Conservation (phyloP, 371 early-diverging fungal genomes). For the Mucor mucedo region DNA sequence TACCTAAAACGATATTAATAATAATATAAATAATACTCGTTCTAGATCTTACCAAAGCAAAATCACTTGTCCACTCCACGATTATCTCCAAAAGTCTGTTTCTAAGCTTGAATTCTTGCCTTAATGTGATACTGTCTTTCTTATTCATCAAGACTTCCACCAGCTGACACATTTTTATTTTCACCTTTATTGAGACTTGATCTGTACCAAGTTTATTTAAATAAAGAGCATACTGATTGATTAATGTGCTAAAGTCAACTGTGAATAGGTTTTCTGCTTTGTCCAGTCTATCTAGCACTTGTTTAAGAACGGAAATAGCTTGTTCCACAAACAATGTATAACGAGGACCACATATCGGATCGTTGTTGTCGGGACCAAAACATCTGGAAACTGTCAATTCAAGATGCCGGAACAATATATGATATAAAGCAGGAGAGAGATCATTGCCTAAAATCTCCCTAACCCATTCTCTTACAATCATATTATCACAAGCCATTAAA, state of each 20-base stretch:
- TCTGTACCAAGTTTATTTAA: slow-evolving; percentile 69
- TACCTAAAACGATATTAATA: slow-evolving; percentile 18
- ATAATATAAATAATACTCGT: not conserved
- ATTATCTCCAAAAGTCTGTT: slow-evolving; percentile 79
- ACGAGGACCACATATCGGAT: slow-evolving; percentile 70
- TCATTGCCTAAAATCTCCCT: slow-evolving; percentile 86
- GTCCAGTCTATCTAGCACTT: slow-evolving; percentile 76
- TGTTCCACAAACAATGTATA: slow-evolving; percentile 88
- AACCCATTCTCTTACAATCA: slow-evolving; percentile 82
- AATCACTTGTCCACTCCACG: slow-evolving; percentile 88
- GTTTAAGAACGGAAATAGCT: slow-evolving; percentile 79
- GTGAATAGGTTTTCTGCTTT: slow-evolving; percentile 65
- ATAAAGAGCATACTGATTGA: slow-evolving; percentile 77
- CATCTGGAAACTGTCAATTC: slow-evolving; percentile 70
- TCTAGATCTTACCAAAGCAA: slow-evolving; percentile 42
- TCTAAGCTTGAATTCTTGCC: slow-evolving; percentile 83
- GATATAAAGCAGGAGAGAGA: slow-evolving; percentile 76
- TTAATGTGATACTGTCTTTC: slow-evolving; percentile 72
- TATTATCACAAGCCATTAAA: slow-evolving; percentile 79
- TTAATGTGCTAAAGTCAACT: slow-evolving; percentile 78
- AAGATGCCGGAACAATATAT: slow-evolving; percentile 75
- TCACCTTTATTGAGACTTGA: slow-evolving; percentile 67
- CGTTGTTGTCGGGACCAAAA: slow-evolving; percentile 67
- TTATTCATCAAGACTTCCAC: slow-evolving; percentile 79
- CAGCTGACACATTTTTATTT: slow-evolving; percentile 82